phyloP scores from a whole-genome alignment of 306 rosid genomes.

The Senna tora region DNA sequence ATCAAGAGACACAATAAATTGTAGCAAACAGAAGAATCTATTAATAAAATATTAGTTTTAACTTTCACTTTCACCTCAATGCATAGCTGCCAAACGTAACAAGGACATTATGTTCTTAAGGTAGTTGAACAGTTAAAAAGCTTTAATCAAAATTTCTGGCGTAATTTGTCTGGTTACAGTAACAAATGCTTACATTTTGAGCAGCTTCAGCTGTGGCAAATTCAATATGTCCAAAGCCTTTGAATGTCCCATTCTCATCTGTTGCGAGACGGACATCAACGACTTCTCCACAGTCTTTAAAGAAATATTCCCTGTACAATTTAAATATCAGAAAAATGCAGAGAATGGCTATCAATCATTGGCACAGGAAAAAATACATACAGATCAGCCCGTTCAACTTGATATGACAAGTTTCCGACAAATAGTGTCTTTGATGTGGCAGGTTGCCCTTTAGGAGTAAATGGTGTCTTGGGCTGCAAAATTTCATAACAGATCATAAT shows the following conservation, averaged over 20 bases:
- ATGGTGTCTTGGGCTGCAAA: slow-evolving; percentile 74
- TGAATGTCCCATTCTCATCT: slow-evolving; percentile 54
- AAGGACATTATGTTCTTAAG: not conserved
- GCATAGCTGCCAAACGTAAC: not conserved
- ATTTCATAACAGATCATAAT: not conserved
- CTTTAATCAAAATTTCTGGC: not conserved
- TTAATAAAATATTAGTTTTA: not conserved
- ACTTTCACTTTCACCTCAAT: not conserved
- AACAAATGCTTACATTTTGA: slow-evolving; percentile 44
- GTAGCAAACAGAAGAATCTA: not conserved
- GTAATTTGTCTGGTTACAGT: not conserved
- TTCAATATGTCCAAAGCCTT: slow-evolving; percentile 88
- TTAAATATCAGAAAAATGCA: not conserved
- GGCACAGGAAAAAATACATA: slow-evolving; percentile 38
- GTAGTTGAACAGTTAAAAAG: not conserved
- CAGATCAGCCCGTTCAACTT: slow-evolving; percentile 60
- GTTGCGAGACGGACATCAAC: slow-evolving; percentile 69
- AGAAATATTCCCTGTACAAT: slow-evolving; percentile 65
- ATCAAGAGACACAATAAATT: not conserved
- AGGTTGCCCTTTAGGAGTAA: slow-evolving; percentile 44
- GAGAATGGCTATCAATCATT: not conserved
- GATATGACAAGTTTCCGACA: slow-evolving; percentile 69
- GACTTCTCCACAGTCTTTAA: slow-evolving; percentile 66
- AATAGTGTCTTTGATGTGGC: slow-evolving; percentile 63
- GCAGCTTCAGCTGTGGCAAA: slow-evolving; percentile 70